These are phyloP conservation scores for Zoysia japonica DNA, from an alignment of 176 grass and related monocot species.

Conservation along the genomic window DNA sequence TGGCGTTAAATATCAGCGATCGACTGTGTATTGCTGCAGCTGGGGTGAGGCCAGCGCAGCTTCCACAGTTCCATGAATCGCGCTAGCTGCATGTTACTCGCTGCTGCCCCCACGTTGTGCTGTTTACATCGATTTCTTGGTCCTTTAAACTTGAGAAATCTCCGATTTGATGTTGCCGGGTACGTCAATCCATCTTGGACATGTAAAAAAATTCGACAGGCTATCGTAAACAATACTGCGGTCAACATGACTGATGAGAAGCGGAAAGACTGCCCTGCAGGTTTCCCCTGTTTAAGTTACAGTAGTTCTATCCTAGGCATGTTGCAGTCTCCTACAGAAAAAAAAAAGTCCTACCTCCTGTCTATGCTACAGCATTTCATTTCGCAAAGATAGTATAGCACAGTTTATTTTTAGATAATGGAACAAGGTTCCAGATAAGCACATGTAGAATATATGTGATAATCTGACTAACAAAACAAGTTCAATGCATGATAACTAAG, in stretches of 20 bases:
- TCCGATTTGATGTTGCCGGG: not conserved
- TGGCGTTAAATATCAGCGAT: not conserved
- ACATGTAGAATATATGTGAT: not conserved
- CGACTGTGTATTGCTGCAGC: not conserved
- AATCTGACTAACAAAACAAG: not conserved
- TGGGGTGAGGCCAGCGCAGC: not conserved
- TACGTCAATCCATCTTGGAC: not conserved
- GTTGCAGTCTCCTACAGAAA: not conserved
- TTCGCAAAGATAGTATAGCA: not conserved
- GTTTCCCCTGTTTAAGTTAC: not conserved
- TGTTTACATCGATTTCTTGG: not conserved
- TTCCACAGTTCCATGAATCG: not conserved
- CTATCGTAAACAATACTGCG: not conserved
- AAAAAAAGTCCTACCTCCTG: not conserved
- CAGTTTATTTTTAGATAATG: too few species aligned
- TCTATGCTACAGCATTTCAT: not conserved
- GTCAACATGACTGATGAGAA: not conserved
- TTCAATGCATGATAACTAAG: slow-evolving; percentile 8
- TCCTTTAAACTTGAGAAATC: not conserved
- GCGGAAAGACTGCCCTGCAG: not conserved
- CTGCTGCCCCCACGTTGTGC: slow-evolving; percentile 12
- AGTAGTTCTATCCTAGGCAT: not conserved
- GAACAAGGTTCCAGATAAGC: too few species aligned
- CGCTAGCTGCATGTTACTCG: slow-evolving; percentile 33
- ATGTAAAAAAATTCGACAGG: slow-evolving; percentile 4